Evolutionary conservation across 2,329 filamentous ascomycete genomes (phyloP).

Genomic region (Fusarium concolor): DNA sequence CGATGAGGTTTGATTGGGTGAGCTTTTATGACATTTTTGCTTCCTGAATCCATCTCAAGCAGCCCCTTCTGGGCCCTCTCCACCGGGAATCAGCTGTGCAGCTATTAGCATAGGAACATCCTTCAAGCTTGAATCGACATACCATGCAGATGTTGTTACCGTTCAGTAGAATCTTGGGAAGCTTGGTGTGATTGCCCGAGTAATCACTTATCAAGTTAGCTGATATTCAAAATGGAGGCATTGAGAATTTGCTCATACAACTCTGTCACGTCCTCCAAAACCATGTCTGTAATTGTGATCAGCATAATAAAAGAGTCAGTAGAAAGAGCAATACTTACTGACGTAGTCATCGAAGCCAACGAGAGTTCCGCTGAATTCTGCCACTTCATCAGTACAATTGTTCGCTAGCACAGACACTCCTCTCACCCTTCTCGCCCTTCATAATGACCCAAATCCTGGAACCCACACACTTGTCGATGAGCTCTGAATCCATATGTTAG

Average conservation of each 20-base stretch:
- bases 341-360: conserved; percentile 99
- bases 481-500: conserved; percentile 68
- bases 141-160: conserved; percentile 99
- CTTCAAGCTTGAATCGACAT: conserved; percentile 47
- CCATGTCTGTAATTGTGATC: conserved; percentile 79
- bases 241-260: conserved; percentile 69
- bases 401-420: not conserved
- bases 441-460: conserved; percentile 99
- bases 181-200: conserved; percentile 85
- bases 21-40: conserved; percentile 18
- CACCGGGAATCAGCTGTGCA: conserved; percentile 79
- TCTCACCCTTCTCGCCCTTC: conserved; percentile 95
- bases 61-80: conserved; percentile 71
- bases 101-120: conserved; percentile 13
- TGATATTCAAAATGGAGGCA: not conserved
- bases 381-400: conserved; percentile 26
- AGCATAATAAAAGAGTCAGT: conserved; percentile 15
- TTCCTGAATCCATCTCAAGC: conserved; percentile 27
- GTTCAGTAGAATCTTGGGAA: conserved; percentile 94
- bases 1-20: conserved; percentile 1
- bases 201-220: conserved; percentile 81
- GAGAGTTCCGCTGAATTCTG: conserved; percentile 95
- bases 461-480: conserved; percentile 99
- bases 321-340: conserved; percentile 74
- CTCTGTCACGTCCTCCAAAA: conserved; percentile 95